These are phyloP conservation scores for Yarrowia deformans DNA, from an alignment of 805 yeast genomes.

Conservation along the genomic window DNA sequence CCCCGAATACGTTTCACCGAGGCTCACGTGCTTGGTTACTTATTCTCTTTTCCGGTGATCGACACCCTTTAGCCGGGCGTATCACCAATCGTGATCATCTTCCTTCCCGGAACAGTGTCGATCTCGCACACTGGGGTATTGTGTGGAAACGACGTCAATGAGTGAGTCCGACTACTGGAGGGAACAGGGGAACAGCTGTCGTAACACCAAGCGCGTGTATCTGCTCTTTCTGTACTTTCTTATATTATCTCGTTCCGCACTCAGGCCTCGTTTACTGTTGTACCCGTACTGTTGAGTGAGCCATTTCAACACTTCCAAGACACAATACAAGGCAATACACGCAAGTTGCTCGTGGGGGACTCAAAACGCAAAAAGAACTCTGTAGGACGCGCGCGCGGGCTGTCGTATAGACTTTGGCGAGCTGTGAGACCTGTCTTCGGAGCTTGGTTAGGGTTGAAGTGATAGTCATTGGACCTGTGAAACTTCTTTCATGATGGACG, in stretches of 20 bases:
- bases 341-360: background rate
- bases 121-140: background rate
- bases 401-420: background rate
- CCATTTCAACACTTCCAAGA: background rate
- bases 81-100: background rate
- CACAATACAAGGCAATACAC: too few species aligned
- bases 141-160: too few species aligned
- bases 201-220: too few species aligned
- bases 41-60: background rate
- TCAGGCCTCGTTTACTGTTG: too few species aligned
- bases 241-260: too few species aligned
- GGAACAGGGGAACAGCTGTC: background rate
- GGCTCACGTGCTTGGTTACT: conserved; percentile 5
- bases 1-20: background rate
- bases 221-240: background rate
- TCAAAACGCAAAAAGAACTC: conserved; percentile 7
- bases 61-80: background rate
- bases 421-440: conserved; percentile 6
- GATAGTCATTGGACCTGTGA: background rate
- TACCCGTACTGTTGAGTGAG: background rate
- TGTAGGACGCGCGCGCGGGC: background rate
- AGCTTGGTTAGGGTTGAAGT: background rate
- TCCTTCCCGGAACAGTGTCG: background rate
- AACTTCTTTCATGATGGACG: too few species aligned
- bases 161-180: too few species aligned